Evolutionary conservation across 352 stramenopile species (phyloP), one percentile per base, ranked within the genome.

Genomic region (Phytophthora sp.): DNA sequence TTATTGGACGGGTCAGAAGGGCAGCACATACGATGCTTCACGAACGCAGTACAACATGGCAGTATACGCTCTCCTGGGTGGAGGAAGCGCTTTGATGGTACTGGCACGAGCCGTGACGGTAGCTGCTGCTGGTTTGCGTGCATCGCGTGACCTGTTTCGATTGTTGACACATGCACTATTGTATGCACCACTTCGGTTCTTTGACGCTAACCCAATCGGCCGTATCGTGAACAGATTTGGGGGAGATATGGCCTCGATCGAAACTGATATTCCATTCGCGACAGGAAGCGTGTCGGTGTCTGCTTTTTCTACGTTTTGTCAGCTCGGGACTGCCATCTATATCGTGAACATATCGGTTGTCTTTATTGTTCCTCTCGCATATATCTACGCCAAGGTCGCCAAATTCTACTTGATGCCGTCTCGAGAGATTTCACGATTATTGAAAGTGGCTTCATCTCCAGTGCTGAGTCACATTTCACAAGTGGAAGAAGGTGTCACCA

Each of bases 201-300:
- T 98, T 65, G 91, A 98, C 62, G 84, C 77, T 5, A 97, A 94
- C 53, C 94, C 92, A 5, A 76, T 95, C 20, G 91, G 92, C 1
- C 75, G 91, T 48, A 91, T 98, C 48, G 31, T 97, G 10, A 97
- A 95, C 54, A 80, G 95, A 11, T 98, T 97, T 43, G 69, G 77
- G 31, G 83, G 78, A 9, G 92, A 97, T 57, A 94, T 97, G 55
- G 70, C 91, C 18, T 85, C 84, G n/a, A 66, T 97, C 13, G 91
- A 98, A 69, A 72, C 90, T 12, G 75, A 91, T 28, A 48, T 88
- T 24, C 69, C 69, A 1, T 66, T 75, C 24, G 34, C 30, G 1
- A 68, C 52, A 9, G 61, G 53, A 23, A 30, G 45, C 11, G 87
- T 84, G 32, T 45, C 96, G 13, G 74, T 79, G 15, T 72, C 87